Conservation (phyloP, 2,329 filamentous ascomycete species). For the Calonectria pseudoreteaudii region DNA sequence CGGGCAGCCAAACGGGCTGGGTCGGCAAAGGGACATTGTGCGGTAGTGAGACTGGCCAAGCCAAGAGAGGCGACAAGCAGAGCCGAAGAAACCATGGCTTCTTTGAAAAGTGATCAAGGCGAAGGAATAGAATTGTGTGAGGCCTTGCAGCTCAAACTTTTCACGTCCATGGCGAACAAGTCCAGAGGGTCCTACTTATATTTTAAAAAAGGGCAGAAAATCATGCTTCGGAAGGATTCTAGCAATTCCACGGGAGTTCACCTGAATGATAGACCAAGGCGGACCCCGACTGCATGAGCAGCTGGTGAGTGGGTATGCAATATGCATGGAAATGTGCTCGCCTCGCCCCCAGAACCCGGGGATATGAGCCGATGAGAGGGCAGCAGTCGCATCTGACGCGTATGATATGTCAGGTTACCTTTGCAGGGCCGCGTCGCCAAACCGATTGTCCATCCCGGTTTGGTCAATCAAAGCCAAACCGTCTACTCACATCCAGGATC, state of each 20-base stretch:
- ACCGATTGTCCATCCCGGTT: neutral
- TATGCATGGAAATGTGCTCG: neutral
- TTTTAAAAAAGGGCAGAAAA: neutral
- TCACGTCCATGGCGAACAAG: neutral
- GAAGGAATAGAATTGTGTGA: neutral
- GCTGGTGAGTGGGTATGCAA: neutral
- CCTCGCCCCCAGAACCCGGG: neutral
- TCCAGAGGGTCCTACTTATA: constrained; percentile 29
- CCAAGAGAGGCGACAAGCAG: constrained; percentile 40
- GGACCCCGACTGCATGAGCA: neutral
- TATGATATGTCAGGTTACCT: constrained; percentile 14
- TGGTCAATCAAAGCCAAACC: constrained; percentile 17
- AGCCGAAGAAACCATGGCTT: constrained; percentile 42
- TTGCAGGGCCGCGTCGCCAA: neutral
- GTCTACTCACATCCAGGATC: constrained; percentile 15
- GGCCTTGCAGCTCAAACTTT: neutral
- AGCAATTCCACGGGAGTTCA: neutral
- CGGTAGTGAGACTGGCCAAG: constrained; percentile 42
- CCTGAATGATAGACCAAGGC: neutral
- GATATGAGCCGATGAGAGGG: too few species aligned
- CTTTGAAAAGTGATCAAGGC: neutral
- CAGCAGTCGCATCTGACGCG: neutral
- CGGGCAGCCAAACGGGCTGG: constrained; percentile 40
- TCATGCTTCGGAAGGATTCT: neutral
- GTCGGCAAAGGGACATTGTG: constrained; percentile 51